These are phyloP conservation scores for Candida pseudoviswanathii DNA, from an alignment of 1,139 yeast genomes.

Conservation along the genomic window DNA sequence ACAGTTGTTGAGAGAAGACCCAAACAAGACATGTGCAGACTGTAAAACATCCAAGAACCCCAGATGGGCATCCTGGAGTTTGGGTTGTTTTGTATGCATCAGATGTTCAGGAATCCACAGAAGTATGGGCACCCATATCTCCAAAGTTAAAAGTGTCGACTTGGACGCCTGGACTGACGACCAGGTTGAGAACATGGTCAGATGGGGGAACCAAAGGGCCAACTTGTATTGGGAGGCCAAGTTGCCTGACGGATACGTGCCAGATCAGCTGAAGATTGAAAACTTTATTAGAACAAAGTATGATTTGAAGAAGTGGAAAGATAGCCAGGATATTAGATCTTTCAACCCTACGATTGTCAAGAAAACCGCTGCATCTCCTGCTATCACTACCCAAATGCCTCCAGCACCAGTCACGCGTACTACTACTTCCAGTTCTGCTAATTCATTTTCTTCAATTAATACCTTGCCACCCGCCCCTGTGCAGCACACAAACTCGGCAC, in stretches of 20 bases:
- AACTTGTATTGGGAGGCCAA: constrained; percentile 82
- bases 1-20: constrained; percentile 71
- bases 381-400: not conserved
- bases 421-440: not conserved
- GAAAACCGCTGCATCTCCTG: not conserved
- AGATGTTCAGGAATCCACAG: constrained; percentile 93
- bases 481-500: not conserved
- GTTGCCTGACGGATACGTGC: constrained; percentile 69
- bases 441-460: not conserved
- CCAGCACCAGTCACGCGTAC: constrained; percentile 1
- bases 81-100: constrained; percentile 91
- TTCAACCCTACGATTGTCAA: not conserved
- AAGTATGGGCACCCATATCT: constrained; percentile 92
- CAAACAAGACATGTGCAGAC: constrained; percentile 84
- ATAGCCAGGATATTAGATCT: constrained; percentile 22
- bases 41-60: constrained; percentile 91
- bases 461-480: not conserved
- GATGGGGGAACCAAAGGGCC: constrained; percentile 84
- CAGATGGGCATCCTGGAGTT: constrained; percentile 96
- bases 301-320: constrained; percentile 85
- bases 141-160: constrained; percentile 86
- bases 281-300: constrained; percentile 91
- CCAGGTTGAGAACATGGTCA: constrained; percentile 78
- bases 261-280: constrained; percentile 84
- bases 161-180: constrained; percentile 97